Evolutionary conservation across 257 asterid species (phyloP).

Genomic region (Ligustrum vulgare): DNA sequence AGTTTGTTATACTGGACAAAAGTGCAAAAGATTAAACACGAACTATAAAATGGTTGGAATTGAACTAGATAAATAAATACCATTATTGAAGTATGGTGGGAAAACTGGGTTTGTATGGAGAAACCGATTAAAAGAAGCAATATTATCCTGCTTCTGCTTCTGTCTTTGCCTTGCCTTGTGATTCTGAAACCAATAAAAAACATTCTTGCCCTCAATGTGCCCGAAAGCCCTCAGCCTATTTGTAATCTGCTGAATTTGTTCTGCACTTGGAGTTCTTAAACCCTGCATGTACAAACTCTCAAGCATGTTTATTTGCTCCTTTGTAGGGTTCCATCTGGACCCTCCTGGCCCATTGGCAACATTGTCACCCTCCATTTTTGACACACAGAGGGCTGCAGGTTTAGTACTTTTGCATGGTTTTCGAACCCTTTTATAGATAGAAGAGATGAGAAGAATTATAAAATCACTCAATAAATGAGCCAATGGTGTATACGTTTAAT

Average conservation of each 20-base stretch:
- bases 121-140: slow-evolving; percentile 47
- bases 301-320: slow-evolving; percentile 81
- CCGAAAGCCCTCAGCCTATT: slow-evolving; percentile 57
- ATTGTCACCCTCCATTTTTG: slow-evolving; percentile 39
- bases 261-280: slow-evolving; percentile 76
- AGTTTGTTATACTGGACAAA: not conserved
- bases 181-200: slow-evolving; percentile 90
- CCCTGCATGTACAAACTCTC: slow-evolving; percentile 73
- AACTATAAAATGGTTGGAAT: not conserved
- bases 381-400: not conserved
- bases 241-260: slow-evolving; percentile 78
- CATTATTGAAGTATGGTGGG: slow-evolving; percentile 48
- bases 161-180: slow-evolving; percentile 90
- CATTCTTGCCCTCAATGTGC: slow-evolving; percentile 84
- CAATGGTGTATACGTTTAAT: slow-evolving; percentile 48
- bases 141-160: slow-evolving; percentile 41
- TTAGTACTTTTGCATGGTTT: slow-evolving; percentile 30
- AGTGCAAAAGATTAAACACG: not conserved
- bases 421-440: slow-evolving; percentile 23
- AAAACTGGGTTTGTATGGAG: slow-evolving; percentile 34
- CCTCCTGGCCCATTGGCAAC: slow-evolving; percentile 37
- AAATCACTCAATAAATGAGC: slow-evolving; percentile 31
- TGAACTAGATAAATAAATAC: slow-evolving; percentile 32
- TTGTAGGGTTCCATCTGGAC: slow-evolving; percentile 85
- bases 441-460: slow-evolving; percentile 20